Base-by-base conservation (phyloP, 129 eudicot species). In the Daucus carota region DNA sequence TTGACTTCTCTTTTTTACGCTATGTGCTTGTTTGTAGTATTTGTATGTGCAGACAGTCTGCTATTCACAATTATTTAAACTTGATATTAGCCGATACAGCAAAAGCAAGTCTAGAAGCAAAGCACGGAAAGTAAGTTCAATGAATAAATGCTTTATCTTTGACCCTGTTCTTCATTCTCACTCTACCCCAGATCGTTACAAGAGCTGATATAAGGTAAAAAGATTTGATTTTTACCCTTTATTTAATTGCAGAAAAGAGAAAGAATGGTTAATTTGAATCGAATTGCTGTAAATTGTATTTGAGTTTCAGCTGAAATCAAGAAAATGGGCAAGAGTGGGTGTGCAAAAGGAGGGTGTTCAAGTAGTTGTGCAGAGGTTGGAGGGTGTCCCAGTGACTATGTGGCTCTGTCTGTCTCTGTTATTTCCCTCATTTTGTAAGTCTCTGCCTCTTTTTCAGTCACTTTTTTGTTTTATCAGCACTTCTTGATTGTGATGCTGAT, bases 301-400 rank as follows among this genome's bases (percentile, higher is more conserved):
- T 50, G 26, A 1, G 28, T 20, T 10, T 20, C 24, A 57, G 65
- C 65, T 28, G 31, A 57, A 57, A 63, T 63, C 70, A 63, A 29
- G 70, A 63, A 63, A 63, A 63, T 63, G 70, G 70, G 41, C 57
- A 3, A 72, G 7, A 13, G 47, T 75, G 18, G 62, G 78, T 90
- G 96, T 75, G 88, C 86, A n/a, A 8, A 26, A 6, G 3, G 47
- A 74, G 18, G 75, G 78, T 90, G 96, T 75, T 86, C 86, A 6
- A 12, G 47, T 75, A 10, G 75, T 75, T 90, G 96, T 75, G 88
- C 86, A 20, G 83, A 45, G 26, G 72, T 68, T 42, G 98, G 98
- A 68, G 96, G 98, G 73, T 92, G 98, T 63, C 90, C 96, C 40
- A 87, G 91, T 78, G 96, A 92, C 83, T 92, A 90, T 77, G 84